A percentile compares a stretch with the other conserved stretches of the same genome.
Evolutionary conservation across 2,329 filamentous ascomycete genomes (phyloP).

Genomic region (Xylaria sp.): DNA sequence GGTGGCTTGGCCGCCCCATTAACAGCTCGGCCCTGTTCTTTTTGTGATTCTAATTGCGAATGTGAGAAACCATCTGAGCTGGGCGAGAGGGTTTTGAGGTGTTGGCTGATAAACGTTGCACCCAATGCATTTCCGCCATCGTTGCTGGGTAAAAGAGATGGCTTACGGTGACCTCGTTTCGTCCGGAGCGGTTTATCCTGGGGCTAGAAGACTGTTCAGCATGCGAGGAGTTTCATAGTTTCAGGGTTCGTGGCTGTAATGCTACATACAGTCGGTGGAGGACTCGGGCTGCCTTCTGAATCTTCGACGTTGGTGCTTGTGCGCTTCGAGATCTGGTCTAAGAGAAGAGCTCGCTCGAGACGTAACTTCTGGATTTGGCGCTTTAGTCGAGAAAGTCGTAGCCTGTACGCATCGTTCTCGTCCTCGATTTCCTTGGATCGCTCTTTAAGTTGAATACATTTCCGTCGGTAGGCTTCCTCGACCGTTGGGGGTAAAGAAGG

Average conservation of each 20-base stretch:
- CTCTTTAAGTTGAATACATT: constrained; percentile 94
- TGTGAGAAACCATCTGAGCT: constrained; percentile 66
- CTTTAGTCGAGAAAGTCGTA: constrained; percentile 82
- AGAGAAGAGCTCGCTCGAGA: constrained; percentile 80
- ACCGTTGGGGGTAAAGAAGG: constrained; percentile 84
- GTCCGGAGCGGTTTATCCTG: constrained; percentile 81
- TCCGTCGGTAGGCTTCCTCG: constrained; percentile 93
- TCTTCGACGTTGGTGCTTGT: constrained; percentile 81
- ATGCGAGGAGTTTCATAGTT: constrained; percentile 19
- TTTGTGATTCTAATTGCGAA: constrained; percentile 56
- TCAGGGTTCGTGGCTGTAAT: constrained; percentile 27
- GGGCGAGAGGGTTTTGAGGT: constrained; percentile 59
- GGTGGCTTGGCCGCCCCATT: constrained; percentile 58
- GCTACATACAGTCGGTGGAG: constrained; percentile 77
- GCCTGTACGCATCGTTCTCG: constrained; percentile 84
- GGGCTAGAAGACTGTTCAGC: constrained; percentile 62
- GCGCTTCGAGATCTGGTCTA: constrained; percentile 78
- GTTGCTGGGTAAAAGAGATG: constrained; percentile 59
- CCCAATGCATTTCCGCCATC: constrained; percentile 55
- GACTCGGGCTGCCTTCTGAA: constrained; percentile 81
- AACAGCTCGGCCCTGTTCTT: constrained; percentile 47
- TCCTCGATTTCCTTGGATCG: constrained; percentile 92
- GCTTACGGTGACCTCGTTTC: constrained; percentile 77
- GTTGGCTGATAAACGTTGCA: constrained; percentile 61
- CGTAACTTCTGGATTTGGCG: constrained; percentile 92